Evolutionary conservation across 1,139 yeast genomes (phyloP).

Genomic region (Debaryomycetaceae sp.): DNA sequence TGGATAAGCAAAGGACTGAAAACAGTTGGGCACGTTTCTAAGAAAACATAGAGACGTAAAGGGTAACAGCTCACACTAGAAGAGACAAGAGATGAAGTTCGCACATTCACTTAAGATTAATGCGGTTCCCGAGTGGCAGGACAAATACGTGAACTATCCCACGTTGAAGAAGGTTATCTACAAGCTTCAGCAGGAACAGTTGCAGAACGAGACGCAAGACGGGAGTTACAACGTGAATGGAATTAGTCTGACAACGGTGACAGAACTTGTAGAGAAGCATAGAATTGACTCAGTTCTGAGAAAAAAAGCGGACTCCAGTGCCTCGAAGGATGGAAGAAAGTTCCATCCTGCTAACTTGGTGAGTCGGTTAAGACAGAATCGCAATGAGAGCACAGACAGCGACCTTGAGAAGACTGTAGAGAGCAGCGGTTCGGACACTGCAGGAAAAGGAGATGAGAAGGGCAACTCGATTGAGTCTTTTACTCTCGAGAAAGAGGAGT

Average conservation of each 20-base stretch:
- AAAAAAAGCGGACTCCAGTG: background rate
- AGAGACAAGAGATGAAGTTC: constrained; percentile 60
- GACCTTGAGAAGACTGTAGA: constrained; percentile 6
- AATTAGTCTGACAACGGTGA: constrained; percentile 22
- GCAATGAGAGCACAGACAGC: background rate
- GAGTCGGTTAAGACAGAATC: constrained; percentile 12
- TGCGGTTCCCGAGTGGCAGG: constrained; percentile 81
- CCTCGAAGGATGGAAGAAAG: constrained; percentile 4
- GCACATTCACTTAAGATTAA: constrained; percentile 72
- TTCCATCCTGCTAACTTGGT: constrained; percentile 13
- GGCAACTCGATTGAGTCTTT: constrained; percentile 15
- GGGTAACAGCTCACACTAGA: background rate
- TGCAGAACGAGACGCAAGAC: constrained; percentile 23
- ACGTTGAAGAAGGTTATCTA: constrained; percentile 61
- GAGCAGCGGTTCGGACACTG: constrained; percentile 1
- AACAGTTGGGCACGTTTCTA: background rate
- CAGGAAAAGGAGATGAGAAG: background rate
- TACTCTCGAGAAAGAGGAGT: constrained; percentile 25
- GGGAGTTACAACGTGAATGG: constrained; percentile 20
- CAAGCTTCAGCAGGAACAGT: constrained; percentile 38
- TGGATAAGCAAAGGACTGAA: background rate
- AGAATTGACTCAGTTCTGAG: background rate
- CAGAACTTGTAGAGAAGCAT: constrained; percentile 23
- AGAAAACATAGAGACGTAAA: background rate
- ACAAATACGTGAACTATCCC: constrained; percentile 63